Conservation (phyloP, 768 basidiomycete species). For the Lactifluus piperatus region DNA sequence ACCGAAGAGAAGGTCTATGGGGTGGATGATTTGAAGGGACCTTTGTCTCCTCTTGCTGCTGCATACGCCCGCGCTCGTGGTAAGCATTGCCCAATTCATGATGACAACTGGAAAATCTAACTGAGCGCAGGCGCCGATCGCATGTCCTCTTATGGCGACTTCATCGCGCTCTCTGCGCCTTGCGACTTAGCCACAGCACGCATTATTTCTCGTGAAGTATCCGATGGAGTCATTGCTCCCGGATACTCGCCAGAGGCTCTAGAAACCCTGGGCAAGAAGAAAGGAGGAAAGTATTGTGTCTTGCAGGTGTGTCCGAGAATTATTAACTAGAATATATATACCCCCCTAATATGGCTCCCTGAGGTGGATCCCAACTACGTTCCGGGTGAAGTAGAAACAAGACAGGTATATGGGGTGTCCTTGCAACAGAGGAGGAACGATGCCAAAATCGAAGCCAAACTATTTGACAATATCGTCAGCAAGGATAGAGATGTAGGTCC, state of each 20-base stretch:
- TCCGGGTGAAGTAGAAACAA: conserved; percentile 78
- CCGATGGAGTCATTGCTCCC: conserved; percentile 96
- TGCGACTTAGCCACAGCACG: conserved; percentile 93
- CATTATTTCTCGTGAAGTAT: conserved; percentile 98
- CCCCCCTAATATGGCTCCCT: neutral
- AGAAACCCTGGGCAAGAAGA: conserved; percentile 90
- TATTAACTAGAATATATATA: neutral
- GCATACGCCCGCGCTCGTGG: conserved; percentile 97
- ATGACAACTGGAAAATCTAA: neutral
- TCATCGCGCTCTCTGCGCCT: conserved; percentile 87
- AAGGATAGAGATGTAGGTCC: conserved; percentile 70
- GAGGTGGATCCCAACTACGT: conserved; percentile 85
- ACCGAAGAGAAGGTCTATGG: conserved; percentile 92
- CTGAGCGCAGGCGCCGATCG: conserved; percentile 72
- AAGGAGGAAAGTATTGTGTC: conserved; percentile 97
- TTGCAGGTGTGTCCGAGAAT: conserved; percentile 52
- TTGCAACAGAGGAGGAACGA: conserved; percentile 90
- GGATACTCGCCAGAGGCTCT: conserved; percentile 84
- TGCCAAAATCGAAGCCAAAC: conserved; percentile 66
- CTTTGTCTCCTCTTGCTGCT: conserved; percentile 78
- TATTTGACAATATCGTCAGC: conserved; percentile 87
- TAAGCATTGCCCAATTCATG: conserved; percentile 22
- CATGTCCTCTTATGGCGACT: conserved; percentile 99
- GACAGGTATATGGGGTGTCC: conserved; percentile 89
- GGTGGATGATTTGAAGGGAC: conserved; percentile 89